Evolutionary conservation across 176 grass and related monocot species (phyloP).

Genomic region (Puccinellia tenuiflora): DNA sequence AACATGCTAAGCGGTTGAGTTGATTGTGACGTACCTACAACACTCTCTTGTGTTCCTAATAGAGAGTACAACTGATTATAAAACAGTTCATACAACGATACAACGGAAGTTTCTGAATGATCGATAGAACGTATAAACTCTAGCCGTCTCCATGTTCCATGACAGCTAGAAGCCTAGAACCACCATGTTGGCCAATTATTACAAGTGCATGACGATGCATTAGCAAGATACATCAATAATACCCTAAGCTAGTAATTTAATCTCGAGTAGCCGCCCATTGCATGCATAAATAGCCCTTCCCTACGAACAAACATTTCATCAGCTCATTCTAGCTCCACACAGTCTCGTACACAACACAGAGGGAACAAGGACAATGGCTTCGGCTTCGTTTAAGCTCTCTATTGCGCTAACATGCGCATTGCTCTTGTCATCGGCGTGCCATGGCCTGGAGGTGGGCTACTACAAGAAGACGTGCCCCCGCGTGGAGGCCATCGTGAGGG

Average conservation of each 20-base stretch:
- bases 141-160: background rate
- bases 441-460: background rate
- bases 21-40: no score
- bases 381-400: background rate
- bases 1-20: no score
- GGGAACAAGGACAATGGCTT: background rate
- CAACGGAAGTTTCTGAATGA: no score
- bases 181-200: background rate
- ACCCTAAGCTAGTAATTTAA: background rate
- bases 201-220: background rate
- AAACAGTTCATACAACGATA: no score
- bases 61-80: no score
- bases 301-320: background rate
- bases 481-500: background rate
- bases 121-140: background rate
- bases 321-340: background rate
- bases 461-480: background rate
- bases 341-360: background rate
- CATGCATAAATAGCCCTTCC: background rate
- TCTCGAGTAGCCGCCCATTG: background rate
- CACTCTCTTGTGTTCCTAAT: no score
- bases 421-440: background rate
- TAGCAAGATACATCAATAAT: background rate
- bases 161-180: conserved; percentile 12
- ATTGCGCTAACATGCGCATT: background rate